Evolutionary conservation across 768 basidiomycete genomes (phyloP).

Genomic region (Kwoniella dendrophila): DNA sequence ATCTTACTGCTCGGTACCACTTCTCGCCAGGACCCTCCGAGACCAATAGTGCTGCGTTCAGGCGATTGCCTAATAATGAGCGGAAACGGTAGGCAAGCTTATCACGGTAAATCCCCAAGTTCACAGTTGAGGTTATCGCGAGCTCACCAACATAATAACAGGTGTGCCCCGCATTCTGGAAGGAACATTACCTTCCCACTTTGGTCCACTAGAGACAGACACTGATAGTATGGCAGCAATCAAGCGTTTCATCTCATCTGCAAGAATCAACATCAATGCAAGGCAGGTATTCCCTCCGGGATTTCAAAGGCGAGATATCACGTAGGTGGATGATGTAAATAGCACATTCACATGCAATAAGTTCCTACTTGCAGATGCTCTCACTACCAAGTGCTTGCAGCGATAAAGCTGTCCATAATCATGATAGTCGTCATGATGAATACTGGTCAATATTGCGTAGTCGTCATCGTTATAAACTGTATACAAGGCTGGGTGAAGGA

Average conservation of each 20-base stretch:
- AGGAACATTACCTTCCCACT: constrained; percentile 66
- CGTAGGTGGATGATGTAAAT: no score
- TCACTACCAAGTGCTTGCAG: no score
- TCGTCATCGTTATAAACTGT: no score
- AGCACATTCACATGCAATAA: no score
- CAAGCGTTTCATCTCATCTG: constrained; percentile 45
- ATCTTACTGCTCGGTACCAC: constrained; percentile 86
- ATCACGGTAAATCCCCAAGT: constrained; percentile 69
- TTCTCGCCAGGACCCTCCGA: constrained; percentile 74
- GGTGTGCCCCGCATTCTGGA: constrained; percentile 88
- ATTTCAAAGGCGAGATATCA: constrained; percentile 24
- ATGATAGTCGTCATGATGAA: no score
- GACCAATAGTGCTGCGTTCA: constrained; percentile 81
- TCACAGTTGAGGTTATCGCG: not conserved
- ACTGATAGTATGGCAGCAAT: constrained; percentile 21
- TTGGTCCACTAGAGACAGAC: constrained; percentile 48
- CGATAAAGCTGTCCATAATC: no score
- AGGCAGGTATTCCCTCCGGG: constrained; percentile 63
- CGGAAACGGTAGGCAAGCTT: constrained; percentile 81
- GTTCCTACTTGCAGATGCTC: no score
- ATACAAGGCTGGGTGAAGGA: no score
- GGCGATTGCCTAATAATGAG: constrained; percentile 95
- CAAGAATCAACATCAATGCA: constrained; percentile 85
- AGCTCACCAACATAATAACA: constrained; percentile 53
- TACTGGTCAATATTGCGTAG: no score